phyloP scores from a whole-genome alignment of 2,329 filamentous ascomycete species.

The Magnaporthiopsis rhizophila region DNA sequence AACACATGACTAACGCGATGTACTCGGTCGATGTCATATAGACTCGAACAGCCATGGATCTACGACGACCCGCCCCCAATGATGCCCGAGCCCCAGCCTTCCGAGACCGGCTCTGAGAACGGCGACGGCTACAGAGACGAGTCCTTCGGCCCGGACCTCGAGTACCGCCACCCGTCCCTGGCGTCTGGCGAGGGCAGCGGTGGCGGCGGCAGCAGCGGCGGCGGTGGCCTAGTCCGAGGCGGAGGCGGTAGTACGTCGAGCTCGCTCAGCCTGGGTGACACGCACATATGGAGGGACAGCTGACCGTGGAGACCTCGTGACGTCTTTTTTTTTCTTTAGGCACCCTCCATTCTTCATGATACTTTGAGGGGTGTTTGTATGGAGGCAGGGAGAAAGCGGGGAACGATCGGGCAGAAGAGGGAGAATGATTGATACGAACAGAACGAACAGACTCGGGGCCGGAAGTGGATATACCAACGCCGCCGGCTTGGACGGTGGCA shows the following conservation, averaged over 20 bases:
- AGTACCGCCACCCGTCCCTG: neutral
- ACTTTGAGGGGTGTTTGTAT: too few relatives aligned
- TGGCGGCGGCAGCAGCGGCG: neutral
- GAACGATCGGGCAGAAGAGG: neutral
- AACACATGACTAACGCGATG: neutral
- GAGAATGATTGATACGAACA: neutral
- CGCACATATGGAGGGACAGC: conserved; percentile 39
- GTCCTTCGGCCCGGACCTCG: neutral
- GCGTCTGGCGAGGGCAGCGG: neutral
- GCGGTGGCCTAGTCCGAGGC: conserved; percentile 3
- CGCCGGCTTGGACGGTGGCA: neutral
- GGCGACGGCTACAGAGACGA: conserved; percentile 3
- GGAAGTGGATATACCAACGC: neutral
- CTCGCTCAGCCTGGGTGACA: conserved; percentile 39
- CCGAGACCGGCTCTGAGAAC: neutral
- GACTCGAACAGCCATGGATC: conserved; percentile 65
- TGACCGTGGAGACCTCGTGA: neutral
- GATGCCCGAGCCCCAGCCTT: conserved; percentile 10
- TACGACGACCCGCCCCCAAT: conserved; percentile 45
- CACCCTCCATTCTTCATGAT: neutral
- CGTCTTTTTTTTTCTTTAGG: neutral
- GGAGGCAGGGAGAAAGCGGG: neutral
- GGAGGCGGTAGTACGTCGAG: conserved; percentile 30
- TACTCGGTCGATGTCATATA: conserved; percentile 20
- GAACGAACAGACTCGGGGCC: neutral